A percentile compares a stretch with the other conserved stretches of the same genome.
Evolutionary conservation across 352 stramenopile genomes (phyloP).

Genomic region (Thalassiosira pacifica): DNA sequence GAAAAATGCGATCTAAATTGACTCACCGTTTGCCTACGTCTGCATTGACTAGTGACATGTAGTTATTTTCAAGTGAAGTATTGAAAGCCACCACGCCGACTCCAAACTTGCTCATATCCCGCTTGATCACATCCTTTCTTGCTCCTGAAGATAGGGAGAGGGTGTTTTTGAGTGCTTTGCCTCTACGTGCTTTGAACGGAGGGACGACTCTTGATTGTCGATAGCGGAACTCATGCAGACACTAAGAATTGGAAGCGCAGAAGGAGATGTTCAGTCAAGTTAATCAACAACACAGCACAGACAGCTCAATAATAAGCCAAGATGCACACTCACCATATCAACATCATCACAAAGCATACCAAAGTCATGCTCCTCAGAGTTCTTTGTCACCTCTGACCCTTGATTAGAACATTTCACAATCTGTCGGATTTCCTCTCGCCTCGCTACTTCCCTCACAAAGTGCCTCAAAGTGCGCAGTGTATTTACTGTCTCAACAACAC

Average conservation of each 20-base stretch:
- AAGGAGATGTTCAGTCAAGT: neutral
- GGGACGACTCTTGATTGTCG: conserved; percentile 51
- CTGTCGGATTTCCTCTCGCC: conserved; percentile 57
- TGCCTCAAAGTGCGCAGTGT: conserved; percentile 67
- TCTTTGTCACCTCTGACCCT: conserved; percentile 21
- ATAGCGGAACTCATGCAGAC: conserved; percentile 81
- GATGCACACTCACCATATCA: conserved; percentile 59
- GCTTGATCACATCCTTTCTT: conserved; percentile 60
- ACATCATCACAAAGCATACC: conserved; percentile 73
- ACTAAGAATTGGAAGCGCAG: conserved; percentile 35
- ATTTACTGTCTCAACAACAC: conserved; percentile 72
- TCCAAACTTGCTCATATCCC: conserved; percentile 64
- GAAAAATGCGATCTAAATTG: too few relatives aligned
- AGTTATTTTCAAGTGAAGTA: conserved; percentile 65
- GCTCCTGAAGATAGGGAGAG: conserved; percentile 39
- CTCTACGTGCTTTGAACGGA: conserved; percentile 58
- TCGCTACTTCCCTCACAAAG: conserved; percentile 69
- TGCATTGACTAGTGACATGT: conserved; percentile 59
- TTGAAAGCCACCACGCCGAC: conserved; percentile 65
- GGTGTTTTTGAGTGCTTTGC: conserved; percentile 64
- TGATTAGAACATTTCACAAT: conserved; percentile 46
- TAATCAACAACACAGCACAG: neutral
- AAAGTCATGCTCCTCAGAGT: conserved; percentile 60
- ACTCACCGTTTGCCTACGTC: conserved; percentile 62
- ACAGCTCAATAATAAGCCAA: conserved; percentile 9